Base-by-base conservation (phyloP, 2,329 filamentous ascomycete species). In the Aspergillus hortae region DNA sequence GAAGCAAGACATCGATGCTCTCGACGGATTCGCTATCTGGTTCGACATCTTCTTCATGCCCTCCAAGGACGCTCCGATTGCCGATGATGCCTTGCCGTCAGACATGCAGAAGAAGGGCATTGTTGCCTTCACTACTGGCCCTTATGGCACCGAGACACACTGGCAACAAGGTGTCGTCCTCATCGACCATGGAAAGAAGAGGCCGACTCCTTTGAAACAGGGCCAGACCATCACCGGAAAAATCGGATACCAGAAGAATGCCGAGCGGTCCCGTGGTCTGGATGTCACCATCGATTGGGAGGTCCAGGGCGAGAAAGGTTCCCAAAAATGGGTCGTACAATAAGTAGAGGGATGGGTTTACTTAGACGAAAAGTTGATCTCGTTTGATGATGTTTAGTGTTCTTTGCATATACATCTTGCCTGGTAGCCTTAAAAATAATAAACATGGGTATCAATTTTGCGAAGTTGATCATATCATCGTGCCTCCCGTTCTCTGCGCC, bases 11-110 rank as follows among this genome's bases (percentile, higher is more conserved):
- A 76, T 87, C 50, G 84, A 88, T 54, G 75, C 78, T 1, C 75
- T 96, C n/a, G 90, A 96, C 66, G 92, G 90, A 4, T 95, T 91
- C 70, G 79, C 90, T 12, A 81, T 96, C 60, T 96, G 92, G 90
- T 96, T 96, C 67, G 92, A 97, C 69, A 92, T 88, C 21, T 94
- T 94, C 77, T 96, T 96, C 73, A 82, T 88, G 58, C 83, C 85
- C 9, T 80, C 81, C 0, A 75, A 80, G 33, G 73, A 78, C 33
- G 69, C 74, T 46, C 61, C 65, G 25, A 66, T 82, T 44, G 72
- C 78, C 27, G 71, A 80, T n/a, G 82, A 83, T 46, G 83, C 85
- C 0, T 77, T 84, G 50, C 70, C 71, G 33, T 61, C 66, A n/a
- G 77, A 81, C 4, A 91, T 87, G 83, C 80, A 81, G 57, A 75